Conservation (phyloP, 345 rosid species). For the Ceriops decandra region DNA sequence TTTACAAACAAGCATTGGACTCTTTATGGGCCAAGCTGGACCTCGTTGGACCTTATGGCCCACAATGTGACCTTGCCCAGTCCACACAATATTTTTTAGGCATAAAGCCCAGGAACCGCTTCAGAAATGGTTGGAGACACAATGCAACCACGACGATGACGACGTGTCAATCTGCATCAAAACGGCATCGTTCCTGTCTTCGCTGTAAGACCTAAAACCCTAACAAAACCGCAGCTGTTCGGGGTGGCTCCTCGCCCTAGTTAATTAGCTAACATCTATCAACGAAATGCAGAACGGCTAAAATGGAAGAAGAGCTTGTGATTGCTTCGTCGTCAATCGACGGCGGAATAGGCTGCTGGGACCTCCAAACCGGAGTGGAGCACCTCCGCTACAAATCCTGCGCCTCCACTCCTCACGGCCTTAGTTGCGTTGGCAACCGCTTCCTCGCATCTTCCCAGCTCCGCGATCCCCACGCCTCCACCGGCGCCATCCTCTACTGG, state of each 20-base stretch:
- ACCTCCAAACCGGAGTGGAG: constrained; percentile 55
- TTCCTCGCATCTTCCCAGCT: constrained; percentile 75
- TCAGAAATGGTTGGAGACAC: too few relatives aligned
- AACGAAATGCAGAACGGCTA: neutral
- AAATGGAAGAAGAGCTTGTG: constrained; percentile 35
- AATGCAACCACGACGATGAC: too few relatives aligned
- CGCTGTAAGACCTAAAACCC: constrained; percentile 4
- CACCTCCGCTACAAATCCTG: constrained; percentile 62
- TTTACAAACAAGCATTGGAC: too few relatives aligned
- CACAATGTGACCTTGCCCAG: too few relatives aligned
- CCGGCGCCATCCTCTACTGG: constrained; percentile 70
- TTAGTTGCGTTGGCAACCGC: constrained; percentile 53
- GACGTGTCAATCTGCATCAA: too few relatives aligned
- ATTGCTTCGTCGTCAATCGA: constrained; percentile 70
- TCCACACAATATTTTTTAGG: too few relatives aligned
- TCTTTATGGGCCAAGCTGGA: too few relatives aligned
- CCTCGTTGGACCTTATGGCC: too few relatives aligned
- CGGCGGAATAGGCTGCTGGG: constrained; percentile 77
- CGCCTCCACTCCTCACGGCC: constrained; percentile 67
- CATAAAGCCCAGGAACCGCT: too few relatives aligned
- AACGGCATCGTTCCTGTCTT: neutral
- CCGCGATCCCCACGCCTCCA: constrained; percentile 47
- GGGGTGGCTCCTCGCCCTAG: neutral
- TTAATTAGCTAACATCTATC: neutral
- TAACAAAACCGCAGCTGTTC: constrained; percentile 3